phyloP scores from a whole-genome alignment of 1,284 basidiomycete species.

The Fomes fomentarius region DNA sequence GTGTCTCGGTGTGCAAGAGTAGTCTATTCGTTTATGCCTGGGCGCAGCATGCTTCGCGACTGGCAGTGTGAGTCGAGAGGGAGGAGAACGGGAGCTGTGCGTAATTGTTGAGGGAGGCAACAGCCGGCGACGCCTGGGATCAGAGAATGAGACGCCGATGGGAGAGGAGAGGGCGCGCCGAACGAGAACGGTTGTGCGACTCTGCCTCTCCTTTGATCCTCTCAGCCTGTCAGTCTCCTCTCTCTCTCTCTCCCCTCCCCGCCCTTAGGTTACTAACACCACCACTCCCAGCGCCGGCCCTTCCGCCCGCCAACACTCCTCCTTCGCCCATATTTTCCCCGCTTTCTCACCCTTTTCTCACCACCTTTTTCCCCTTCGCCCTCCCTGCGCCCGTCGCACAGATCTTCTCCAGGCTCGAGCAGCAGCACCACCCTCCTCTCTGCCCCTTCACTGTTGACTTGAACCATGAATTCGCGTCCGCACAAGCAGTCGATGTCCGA shows the following conservation, averaged over 20 bases:
- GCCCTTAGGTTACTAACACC: neutral
- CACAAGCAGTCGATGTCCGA: conserved; percentile 92
- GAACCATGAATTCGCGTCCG: conserved; percentile 60
- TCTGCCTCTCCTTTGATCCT: conserved; percentile 23
- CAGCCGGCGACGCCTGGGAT: conserved; percentile 8
- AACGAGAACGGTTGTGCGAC: neutral
- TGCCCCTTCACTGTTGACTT: conserved; percentile 5
- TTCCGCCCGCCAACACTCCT: conserved; percentile 15
- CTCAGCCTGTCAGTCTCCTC: conserved; percentile 19
- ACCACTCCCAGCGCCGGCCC: conserved; percentile 13
- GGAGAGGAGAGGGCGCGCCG: neutral
- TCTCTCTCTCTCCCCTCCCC: neutral
- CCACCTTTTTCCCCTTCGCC: neutral
- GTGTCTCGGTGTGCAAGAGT: no score
- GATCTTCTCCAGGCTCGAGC: no score
- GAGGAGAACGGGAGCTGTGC: neutral
- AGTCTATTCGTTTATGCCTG: no score
- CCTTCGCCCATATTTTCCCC: conserved; percentile 1
- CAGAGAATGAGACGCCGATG: conserved; percentile 3
- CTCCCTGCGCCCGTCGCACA: conserved; percentile 7
- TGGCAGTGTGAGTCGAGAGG: neutral
- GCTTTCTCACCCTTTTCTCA: conserved; percentile 14
- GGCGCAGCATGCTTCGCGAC: no score
- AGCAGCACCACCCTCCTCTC: neutral
- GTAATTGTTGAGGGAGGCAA: conserved; percentile 1